These are phyloP conservation scores for Lichtheimia hyalospora DNA, from an alignment of 371 early-diverging fungal species.

Conservation along the genomic window DNA sequence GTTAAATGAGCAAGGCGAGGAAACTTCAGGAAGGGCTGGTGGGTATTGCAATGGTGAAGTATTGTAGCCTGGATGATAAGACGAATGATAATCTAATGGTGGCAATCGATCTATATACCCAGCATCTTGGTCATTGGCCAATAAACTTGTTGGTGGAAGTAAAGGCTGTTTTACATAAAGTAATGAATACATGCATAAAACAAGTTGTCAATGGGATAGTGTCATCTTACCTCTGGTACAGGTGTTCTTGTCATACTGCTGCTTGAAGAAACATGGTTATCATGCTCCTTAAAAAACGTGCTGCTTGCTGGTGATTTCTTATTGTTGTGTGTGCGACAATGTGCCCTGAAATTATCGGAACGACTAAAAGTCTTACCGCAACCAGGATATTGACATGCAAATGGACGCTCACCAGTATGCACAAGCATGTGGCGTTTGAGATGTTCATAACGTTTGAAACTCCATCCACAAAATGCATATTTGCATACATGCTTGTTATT, in stretches of 20 bases:
- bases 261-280: background rate
- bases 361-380: conserved; percentile 67
- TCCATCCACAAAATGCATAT: conserved; percentile 46
- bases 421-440: conserved; percentile 71
- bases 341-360: conserved; percentile 63
- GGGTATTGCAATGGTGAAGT: too few species aligned
- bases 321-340: conserved; percentile 37
- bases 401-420: conserved; percentile 54
- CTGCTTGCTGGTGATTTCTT: background rate
- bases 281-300: background rate
- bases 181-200: too few species aligned
- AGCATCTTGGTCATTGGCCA: too few species aligned
- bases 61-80: too few species aligned
- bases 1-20: too few species aligned
- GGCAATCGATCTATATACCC: too few species aligned
- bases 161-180: too few species aligned
- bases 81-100: too few species aligned
- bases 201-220: background rate
- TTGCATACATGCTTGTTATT: conserved; percentile 36
- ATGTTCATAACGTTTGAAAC: conserved; percentile 75
- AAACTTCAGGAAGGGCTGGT: too few species aligned
- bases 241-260: background rate
- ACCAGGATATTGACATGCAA: conserved; percentile 50
- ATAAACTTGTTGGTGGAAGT: background rate
- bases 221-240: background rate